Evolutionary conservation across 495 filamentous ascomycete genomes (phyloP), one percentile per base, ranked within the genome.

Genomic region (Opeltia flavorubescens): DNA sequence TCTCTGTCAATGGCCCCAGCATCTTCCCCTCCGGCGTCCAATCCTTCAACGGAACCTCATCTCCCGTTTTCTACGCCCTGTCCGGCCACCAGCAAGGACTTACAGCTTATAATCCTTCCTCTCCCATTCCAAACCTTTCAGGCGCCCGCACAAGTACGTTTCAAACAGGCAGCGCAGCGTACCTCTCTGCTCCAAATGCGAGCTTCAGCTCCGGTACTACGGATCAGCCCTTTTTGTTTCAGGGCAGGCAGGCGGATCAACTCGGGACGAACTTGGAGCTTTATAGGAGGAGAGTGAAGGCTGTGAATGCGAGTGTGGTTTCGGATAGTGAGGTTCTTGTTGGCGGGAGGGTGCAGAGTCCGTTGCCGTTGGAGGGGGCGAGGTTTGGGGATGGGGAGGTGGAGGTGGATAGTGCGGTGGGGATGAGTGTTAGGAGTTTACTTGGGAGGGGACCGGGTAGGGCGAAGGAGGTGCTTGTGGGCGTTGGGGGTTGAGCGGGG

Each of bases 11-110:
- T 1, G 81, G 80, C 1, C 58, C 70, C 7, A 67, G 76, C 7
- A 76, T 82, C 0, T 86, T 80, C 43, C 72, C 77, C 3, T 67
- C 69, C 0, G 76, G 75, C 29, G 59, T 81, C 6, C 70, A 78
- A 51, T 66, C 64, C 2, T 75, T 75, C 42, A 31, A 51, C 47
- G 17, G 46, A 9, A 48, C 54, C 12, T 49, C 49, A 15, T 44
- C 29, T 5, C 48, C 35, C 2, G 21, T 42, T 1, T 42, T 55
- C 41, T 49, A 57, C 47, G 56, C 62, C 0, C 50, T 68, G 13
- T 55, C 57, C 18, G 61, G 59, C 5, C 56, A 55, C 6, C 64
- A 66, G 27, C 53, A 47, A 0, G 21, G 46, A 20, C 51, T 64
- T 13, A 50, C 56, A 11, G 62, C 54, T 1, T 44, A 50, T 17